Evolutionary conservation across 192 early-diverging fungal species (phyloP), one percentile per base, ranked within the genome.

Genomic region (Chytriomyces sp.): DNA sequence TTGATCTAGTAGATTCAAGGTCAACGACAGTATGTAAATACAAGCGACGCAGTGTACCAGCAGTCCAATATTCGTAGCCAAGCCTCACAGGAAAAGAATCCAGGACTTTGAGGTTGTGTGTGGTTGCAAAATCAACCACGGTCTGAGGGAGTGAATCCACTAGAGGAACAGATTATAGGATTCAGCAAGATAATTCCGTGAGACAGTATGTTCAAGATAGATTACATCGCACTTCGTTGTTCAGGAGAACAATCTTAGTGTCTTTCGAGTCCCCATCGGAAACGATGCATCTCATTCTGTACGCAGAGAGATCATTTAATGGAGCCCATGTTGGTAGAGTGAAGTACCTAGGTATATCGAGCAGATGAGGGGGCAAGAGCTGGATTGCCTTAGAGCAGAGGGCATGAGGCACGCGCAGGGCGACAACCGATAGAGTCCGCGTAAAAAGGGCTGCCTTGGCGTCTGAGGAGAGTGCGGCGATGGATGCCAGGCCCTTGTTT

Each of bases 1-100:
- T 65, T 99, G 93, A 56, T 99, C 95, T 82, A 57, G 8, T 31
- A 22, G 31, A 31, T 59, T 64, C n/a, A 56, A 30, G 25, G n/a
- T n/a, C n/a, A n/a, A n/a, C n/a, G n/a, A n/a, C n/a, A n/a, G n/a
- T n/a, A n/a, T n/a, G n/a, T n/a, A n/a, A n/a, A n/a, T n/a, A n/a
- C n/a, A n/a, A n/a, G n/a, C n/a, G n/a, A n/a, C n/a, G n/a, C n/a
- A n/a, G n/a, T n/a, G n/a, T n/a, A 91, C 91, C 92, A 37, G 91
- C 87, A 1, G 89, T 88, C 94, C 94, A 99, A 76, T 95, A 90
- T 30, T 92, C 90, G 82, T 96, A 98, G 38, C 70, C 85, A 30
- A 98, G 73, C 8, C 83, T 75, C 4, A 94, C 52, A n/a, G 72
- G 55, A 60, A 91, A 84, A 19, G 2, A n/a, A 26, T 72, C 44